Evolutionary conservation across 2,329 filamentous ascomycete species (phyloP).

Genomic region (Penicillium sp.): DNA sequence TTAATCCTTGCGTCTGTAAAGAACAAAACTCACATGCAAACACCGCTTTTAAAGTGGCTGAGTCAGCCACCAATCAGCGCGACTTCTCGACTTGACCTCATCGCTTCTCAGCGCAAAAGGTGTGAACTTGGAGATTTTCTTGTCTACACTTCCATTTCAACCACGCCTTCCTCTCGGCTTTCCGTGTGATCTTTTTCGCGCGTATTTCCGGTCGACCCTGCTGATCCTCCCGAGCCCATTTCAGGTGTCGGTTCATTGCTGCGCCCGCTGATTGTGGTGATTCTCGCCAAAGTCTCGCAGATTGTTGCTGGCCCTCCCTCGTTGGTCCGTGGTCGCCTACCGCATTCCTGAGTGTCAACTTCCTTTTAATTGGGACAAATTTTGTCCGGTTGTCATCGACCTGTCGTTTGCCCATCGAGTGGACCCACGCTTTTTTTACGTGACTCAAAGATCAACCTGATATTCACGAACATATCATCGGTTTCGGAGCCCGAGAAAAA

Average conservation of each 20-base stretch:
- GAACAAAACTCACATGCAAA: not conserved
- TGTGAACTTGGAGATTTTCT: constrained; percentile 5
- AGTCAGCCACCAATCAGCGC: constrained; percentile 24
- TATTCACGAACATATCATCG: constrained; percentile 14
- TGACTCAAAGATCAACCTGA: constrained; percentile 11
- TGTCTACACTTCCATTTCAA: constrained; percentile 2
- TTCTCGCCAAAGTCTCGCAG: constrained; percentile 2
- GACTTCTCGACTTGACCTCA: constrained; percentile 25
- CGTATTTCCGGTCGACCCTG: not conserved
- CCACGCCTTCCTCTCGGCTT: constrained; percentile 1
- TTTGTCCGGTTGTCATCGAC: constrained; percentile 2
- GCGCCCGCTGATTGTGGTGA: constrained; percentile 16
- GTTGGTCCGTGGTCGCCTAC: not conserved
- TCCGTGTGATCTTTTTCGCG: not conserved
- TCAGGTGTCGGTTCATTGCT: constrained; percentile 17
- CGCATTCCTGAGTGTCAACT: not conserved
- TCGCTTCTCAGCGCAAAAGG: constrained; percentile 19
- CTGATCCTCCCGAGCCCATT: constrained; percentile 1
- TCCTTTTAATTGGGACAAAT: not conserved
- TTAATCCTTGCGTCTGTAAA: too few species aligned
- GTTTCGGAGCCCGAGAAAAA: constrained; percentile 1
- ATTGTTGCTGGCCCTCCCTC: constrained; percentile 8
- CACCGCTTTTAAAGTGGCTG: constrained; percentile 11
- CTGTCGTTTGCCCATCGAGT: constrained; percentile 10
- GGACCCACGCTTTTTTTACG: constrained; percentile 10